Evolutionary conservation across 768 basidiomycete species (phyloP), one percentile per base, ranked within the genome.

Genomic region (Grammothele lineata): DNA sequence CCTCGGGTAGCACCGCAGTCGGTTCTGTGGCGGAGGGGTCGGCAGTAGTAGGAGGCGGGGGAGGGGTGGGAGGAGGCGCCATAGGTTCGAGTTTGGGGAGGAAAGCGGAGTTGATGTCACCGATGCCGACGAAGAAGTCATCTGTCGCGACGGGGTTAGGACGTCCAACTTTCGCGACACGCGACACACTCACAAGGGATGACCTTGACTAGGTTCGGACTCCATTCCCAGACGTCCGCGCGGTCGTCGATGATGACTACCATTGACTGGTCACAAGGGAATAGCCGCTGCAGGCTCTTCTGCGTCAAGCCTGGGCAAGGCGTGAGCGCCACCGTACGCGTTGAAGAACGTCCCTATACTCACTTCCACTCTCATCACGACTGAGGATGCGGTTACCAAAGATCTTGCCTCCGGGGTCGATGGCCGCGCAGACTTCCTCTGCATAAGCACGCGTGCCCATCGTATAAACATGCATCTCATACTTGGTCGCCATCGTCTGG

Each of bases 391-490:
- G 79, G 32, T 85, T 86, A 39, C 90, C 87, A 58, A 99, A 99
- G 54, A 87, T 72, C 64, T 74, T 83, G 4, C 83, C 82, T 41
- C 85, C 81, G 12, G 95, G 91, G 70, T 99, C 96, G 60, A 99
- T 91, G 22, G 91, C 86, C 38, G 85, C 80, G 65, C 93, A 96
- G 17, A 98, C 95, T 64, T 92, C 80, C 66, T 93, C 89, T 30
- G 96, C 96, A 66, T 98, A 99, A 37, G 92, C 86, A 37, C 96
- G 83, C 21, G 95, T 97, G 45, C 96, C 96, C 94, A 98, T 98
- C 19, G 95, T 99, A 67, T 99, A 99, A 38, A 99, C 94, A 64
- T 98, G 96, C 92, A 98, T 92, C 69, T 98, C 94, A 66, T 95
- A 99, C 60, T 87, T 83, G 40, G 72, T 69, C 27, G 87, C 77